These are phyloP conservation scores for Penstemon davidsonii DNA, from an alignment of 257 asterid genomes.

Conservation along the genomic window DNA sequence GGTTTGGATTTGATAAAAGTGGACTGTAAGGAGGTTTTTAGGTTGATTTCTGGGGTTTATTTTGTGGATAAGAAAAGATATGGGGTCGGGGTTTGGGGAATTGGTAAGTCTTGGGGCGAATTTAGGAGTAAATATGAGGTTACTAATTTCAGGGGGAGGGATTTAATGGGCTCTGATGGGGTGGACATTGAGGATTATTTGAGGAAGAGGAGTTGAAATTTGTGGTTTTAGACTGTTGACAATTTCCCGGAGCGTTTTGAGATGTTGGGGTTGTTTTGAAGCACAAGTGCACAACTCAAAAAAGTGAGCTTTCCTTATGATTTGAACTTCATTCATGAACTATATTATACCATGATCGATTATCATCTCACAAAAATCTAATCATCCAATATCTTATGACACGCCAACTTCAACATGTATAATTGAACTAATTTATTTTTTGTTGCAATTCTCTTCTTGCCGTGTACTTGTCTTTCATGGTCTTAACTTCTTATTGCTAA, in stretches of 20 bases:
- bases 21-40: constrained; percentile 49
- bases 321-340: constrained; percentile 11
- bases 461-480: too few relatives aligned
- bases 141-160: constrained; percentile 52
- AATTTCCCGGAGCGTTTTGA: constrained; percentile 2
- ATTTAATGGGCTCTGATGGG: constrained; percentile 46
- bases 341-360: neutral
- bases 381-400: neutral
- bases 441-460: neutral
- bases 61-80: constrained; percentile 29
- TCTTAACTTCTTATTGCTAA: too few relatives aligned
- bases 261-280: neutral
- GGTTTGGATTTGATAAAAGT: constrained; percentile 36
- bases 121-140: constrained; percentile 40
- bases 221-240: neutral
- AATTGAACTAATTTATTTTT: neutral
- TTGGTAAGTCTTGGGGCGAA: constrained; percentile 52
- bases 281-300: constrained; percentile 23
- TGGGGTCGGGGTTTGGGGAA: constrained; percentile 37
- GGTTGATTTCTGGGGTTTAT: constrained; percentile 60
- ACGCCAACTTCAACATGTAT: neutral
- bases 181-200: constrained; percentile 41
- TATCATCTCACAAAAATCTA: neutral
- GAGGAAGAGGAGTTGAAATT: constrained; percentile 26
- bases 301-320: constrained; percentile 28